Evolutionary conservation across 73 alveolate genomes (phyloP), one percentile per base, ranked within the genome.

Genomic region (Tetrahymena malaccensis): DNA sequence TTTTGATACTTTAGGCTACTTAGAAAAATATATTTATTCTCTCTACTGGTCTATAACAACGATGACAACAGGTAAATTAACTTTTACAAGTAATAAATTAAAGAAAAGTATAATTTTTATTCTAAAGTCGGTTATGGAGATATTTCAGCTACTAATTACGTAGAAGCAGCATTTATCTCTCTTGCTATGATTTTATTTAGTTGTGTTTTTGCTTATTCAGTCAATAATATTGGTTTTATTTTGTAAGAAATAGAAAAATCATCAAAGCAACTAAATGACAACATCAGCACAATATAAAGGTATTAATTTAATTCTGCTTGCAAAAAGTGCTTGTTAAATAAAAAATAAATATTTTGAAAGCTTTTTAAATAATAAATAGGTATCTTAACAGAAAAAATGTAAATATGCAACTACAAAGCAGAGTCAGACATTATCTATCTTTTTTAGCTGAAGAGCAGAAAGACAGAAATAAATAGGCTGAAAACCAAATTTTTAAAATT

Each of bases 51-150:
- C 83, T 50, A 50, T 50, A 11, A 50, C 83, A 19, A 50, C 83
- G 5, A 50, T 50, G 83, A 50, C 83, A 13, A 50, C 83, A 50
- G 83, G 83, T 50, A 19, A 19, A 15, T 50, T 11, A 13, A 15
- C 44, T 40, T 40, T 40, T 40, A 40, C 44, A 50, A 15, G 7
- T 4, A 50, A 50, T 50, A 19, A 50, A 50, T 50, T 50, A 0
- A 21, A 13, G 6, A 4, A 35, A 35, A 4, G 10, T 35, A 35
- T 35, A 35, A 35, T 35, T 50, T 50, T 50, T 2, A 19, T 50
- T 50, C 27, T 50, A 50, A 50, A 50, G 99, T 98, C 0, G 99
- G 99, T 25, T 98, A 98, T 96, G 99, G 99, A 11, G 99, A 98
- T 94, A 95, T 98, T 1, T 96, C 98, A 17, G 97, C 98, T 10